Conservation (phyloP, 192 early-diverging fungal species). For the Backusella macrospora region DNA sequence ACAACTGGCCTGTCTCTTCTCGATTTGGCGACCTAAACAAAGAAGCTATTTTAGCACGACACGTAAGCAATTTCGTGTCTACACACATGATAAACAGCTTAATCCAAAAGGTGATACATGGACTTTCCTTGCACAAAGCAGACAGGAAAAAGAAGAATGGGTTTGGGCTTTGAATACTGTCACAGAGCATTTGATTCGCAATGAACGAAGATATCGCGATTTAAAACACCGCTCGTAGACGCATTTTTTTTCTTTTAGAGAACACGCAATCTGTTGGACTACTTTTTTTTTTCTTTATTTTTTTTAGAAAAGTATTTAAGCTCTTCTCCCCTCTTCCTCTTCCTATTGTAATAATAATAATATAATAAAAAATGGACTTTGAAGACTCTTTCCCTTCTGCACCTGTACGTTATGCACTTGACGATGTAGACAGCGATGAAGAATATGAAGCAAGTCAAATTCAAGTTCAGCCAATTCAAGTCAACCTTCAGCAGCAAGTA, state of each 20-base stretch:
- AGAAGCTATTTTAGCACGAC: constrained; percentile 4
- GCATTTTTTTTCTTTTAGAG: neutral
- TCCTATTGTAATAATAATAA: neutral
- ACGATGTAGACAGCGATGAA: constrained; percentile 28
- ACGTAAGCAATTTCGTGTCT: constrained; percentile 17
- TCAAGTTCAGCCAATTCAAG: neutral
- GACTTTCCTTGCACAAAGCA: constrained; percentile 27
- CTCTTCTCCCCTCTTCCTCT: neutral
- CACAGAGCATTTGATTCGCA: constrained; percentile 21
- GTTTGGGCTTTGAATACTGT: constrained; percentile 34
- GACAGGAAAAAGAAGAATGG: constrained; percentile 39
- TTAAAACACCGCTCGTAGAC: neutral
- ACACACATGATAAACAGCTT: neutral
- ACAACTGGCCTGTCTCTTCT: constrained; percentile 27
- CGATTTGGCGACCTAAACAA: constrained; percentile 29
- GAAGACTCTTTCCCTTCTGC: constrained; percentile 34
- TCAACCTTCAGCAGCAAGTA: neutral
- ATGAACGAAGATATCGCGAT: neutral
- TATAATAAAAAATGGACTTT: constrained; percentile 26
- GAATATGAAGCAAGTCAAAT: neutral
- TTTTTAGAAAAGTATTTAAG: neutral
- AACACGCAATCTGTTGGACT: constrained; percentile 1
- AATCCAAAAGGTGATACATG: constrained; percentile 17
- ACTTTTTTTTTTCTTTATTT: neutral
- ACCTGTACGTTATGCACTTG: constrained; percentile 36